Base-by-base conservation (phyloP, 208 protist genomes). In the Leishmania lainsoni region DNA sequence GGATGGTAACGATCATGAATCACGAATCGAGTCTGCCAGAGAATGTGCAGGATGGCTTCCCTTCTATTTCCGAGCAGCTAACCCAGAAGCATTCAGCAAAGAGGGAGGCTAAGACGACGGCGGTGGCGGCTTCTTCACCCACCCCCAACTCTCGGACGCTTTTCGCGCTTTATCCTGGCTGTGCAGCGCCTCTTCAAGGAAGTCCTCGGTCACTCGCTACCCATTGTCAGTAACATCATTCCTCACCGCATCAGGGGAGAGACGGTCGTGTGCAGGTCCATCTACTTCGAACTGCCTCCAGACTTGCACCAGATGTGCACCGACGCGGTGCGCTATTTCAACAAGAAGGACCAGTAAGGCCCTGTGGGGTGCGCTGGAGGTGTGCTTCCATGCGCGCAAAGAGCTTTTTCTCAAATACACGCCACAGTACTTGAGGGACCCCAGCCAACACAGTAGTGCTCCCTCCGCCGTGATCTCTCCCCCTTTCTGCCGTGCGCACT, bases 151-250 rank as follows among this genome's bases (percentile, higher is more conserved):
- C 5, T n/a, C 0, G 59, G 84, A 6, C 45, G 54, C 9, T 56
- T 80, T 12, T 59, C 77, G 20, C 79, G 77, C 9, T 75, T 75
- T 16, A n/a, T 91, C 3, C 48, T 85, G 32, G 45, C 14, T 10
- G n/a, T 87, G 20, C 87, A 91, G 73, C 76, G 73, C 26, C 54
- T 86, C 17, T 91, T 92, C 39, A 87, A 93, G 69, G 70, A 82
- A 6, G 84, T 88, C 3, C 87, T 92, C 61, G 88, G 90, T 74
- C 78, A 93, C 35, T 92, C 91, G 26, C 83, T 92, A 26, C 91
- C 85, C 5, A 61, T 94, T 29, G 76, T 94, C 63, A 89, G 75
- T 49, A 91, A 94, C 71, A 56, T 92, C 32, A 74, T 92, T 4
- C 91, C 91, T 5, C 80, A 75, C 79, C 78, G 86, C 32, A 79